A percentile compares a stretch with the other conserved stretches of the same genome.
Evolutionary conservation across 2,329 filamentous ascomycete genomes (phyloP).

Genomic region (Fusarium multiceps): DNA sequence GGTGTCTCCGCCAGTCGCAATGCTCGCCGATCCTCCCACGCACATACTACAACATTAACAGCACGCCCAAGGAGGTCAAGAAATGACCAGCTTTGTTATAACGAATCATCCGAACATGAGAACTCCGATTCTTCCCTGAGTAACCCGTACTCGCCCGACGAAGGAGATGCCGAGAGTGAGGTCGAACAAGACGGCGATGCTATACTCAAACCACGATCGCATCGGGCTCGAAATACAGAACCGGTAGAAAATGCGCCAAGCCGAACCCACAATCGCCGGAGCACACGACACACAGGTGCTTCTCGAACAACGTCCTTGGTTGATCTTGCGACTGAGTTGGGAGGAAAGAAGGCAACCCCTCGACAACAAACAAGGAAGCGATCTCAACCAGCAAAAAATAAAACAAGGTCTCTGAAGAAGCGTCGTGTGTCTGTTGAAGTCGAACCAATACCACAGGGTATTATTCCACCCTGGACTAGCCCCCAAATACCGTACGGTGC

Average conservation of each 20-base stretch:
- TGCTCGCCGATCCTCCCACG: slow-evolving; percentile 33
- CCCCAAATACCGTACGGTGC: slow-evolving; percentile 72
- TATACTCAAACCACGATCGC: slow-evolving; percentile 14
- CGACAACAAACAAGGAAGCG: slow-evolving; percentile 30
- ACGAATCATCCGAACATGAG: slow-evolving; percentile 26
- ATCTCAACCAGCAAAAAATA: slow-evolving; percentile 16
- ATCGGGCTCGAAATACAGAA: slow-evolving; percentile 1
- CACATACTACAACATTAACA: slow-evolving; percentile 9
- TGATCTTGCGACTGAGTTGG: background rate
- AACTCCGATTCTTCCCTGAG: slow-evolving; percentile 22
- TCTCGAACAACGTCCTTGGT: slow-evolving; percentile 4
- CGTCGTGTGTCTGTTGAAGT: slow-evolving; percentile 24
- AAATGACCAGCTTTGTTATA: slow-evolving; percentile 9
- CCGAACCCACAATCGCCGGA: slow-evolving; percentile 19
- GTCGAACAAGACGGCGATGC: slow-evolving; percentile 6
- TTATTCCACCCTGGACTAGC: slow-evolving; percentile 67
- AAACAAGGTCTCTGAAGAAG: slow-evolving; percentile 34
- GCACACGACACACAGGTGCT: slow-evolving; percentile 27
- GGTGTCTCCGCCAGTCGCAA: slow-evolving; percentile 40
- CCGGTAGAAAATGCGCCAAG: background rate
- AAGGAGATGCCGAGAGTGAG: slow-evolving; percentile 29
- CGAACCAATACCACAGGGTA: slow-evolving; percentile 17
- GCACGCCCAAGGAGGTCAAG: slow-evolving; percentile 35
- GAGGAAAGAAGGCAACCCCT: background rate
- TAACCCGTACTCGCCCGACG: slow-evolving; percentile 10